Percentiles rank a stretch among this genome's conserved stretches.
phyloP scores from a whole-genome alignment of 768 basidiomycete genomes.

The Asterophora lycoperdoides region DNA sequence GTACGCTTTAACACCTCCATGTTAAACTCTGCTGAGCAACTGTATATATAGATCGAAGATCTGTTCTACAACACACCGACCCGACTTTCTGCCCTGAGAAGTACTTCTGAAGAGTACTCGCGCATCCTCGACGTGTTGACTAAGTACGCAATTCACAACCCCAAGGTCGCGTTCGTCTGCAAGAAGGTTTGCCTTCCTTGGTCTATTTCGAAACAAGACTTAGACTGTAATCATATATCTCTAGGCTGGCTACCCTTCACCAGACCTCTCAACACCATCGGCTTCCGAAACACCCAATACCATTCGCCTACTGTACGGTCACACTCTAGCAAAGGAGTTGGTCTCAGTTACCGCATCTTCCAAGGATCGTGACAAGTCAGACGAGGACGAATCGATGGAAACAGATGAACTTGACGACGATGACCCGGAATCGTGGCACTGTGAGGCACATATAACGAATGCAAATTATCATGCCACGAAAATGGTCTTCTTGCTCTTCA shows the following conservation, averaged over 20 bases:
- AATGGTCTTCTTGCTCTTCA: conserved; percentile 82
- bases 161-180: conserved; percentile 82
- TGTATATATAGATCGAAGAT: conserved; percentile 86
- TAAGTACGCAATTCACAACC: conserved; percentile 92
- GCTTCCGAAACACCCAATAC: conserved; percentile 59
- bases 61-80: conserved; percentile 92
- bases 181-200: conserved; percentile 63
- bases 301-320: conserved; percentile 80
- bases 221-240: conserved; percentile 1
- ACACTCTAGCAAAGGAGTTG: conserved; percentile 75
- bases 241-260: conserved; percentile 67
- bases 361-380: conserved; percentile 17
- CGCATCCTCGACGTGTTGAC: conserved; percentile 89
- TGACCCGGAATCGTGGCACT: conserved; percentile 56
- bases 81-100: conserved; percentile 79
- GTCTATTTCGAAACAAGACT: neutral
- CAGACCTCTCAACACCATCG: conserved; percentile 80
- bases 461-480: conserved; percentile 90
- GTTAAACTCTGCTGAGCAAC: conserved; percentile 1
- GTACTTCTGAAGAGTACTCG: conserved; percentile 85
- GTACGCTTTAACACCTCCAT: conserved; percentile 37
- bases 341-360: conserved; percentile 41
- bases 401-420: conserved; percentile 29
- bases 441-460: conserved; percentile 75
- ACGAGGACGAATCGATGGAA: conserved; percentile 23